Percentiles rank a stretch among this genome's conserved stretches.
Evolutionary conservation across 176 grass and related monocot species (phyloP).

Genomic region (Lolium multiflorum): DNA sequence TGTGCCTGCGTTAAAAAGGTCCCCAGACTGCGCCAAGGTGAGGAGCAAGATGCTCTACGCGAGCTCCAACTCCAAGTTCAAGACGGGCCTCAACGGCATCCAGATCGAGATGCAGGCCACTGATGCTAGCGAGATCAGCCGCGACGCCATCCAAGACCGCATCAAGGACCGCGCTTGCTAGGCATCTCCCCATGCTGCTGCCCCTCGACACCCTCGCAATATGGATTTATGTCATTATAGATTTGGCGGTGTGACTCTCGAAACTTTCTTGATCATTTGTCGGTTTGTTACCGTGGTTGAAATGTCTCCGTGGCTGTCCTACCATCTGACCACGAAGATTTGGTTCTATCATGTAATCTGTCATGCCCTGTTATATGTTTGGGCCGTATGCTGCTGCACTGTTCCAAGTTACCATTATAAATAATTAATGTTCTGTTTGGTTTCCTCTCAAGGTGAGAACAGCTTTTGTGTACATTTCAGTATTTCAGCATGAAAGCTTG

Average conservation of each 20-base stretch:
- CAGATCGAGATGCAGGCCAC: constrained; percentile 86
- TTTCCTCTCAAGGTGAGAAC: not conserved
- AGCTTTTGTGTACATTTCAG: too few species aligned
- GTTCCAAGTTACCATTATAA: constrained; percentile 50
- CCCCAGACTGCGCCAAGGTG: constrained; percentile 61
- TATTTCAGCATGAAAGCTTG: too few species aligned
- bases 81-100: constrained; percentile 69
- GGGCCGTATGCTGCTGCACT: constrained; percentile 37
- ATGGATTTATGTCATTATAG: constrained; percentile 54
- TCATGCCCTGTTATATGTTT: constrained; percentile 32
- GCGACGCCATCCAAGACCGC: constrained; percentile 62
- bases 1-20: constrained; percentile 59
- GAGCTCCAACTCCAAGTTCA: constrained; percentile 70
- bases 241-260: constrained; percentile 49
- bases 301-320: constrained; percentile 45
- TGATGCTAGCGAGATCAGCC: constrained; percentile 68
- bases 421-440: constrained; percentile 43
- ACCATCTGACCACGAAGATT: constrained; percentile 39
- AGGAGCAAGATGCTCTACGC: constrained; percentile 96
- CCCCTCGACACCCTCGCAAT: not conserved
- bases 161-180: constrained; percentile 67
- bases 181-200: not conserved
- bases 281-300: constrained; percentile 55
- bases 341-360: constrained; percentile 57
- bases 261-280: constrained; percentile 58